These are phyloP conservation scores for Blakeslea trispora DNA, from an alignment of 371 early-diverging fungal genomes.

Conservation along the genomic window DNA sequence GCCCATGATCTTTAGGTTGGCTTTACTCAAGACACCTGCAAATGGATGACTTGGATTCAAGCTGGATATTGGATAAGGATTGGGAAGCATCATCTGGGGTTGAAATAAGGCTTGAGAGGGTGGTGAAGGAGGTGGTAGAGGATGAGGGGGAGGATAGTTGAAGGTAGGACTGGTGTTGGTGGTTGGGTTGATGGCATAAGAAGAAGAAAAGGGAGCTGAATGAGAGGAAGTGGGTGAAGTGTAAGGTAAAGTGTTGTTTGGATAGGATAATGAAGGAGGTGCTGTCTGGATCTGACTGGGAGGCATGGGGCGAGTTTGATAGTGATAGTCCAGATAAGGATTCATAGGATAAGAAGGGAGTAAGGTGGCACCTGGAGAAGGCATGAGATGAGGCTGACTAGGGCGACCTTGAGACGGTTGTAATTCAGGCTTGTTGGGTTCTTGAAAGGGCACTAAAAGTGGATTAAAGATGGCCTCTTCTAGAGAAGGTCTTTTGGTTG, in stretches of 20 bases:
- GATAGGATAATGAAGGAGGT: background rate
- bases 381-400: background rate
- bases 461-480: slow-evolving; percentile 21
- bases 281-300: background rate
- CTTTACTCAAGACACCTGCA: slow-evolving; percentile 67
- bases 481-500: background rate
- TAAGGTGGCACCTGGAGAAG: background rate
- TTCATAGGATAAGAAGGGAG: background rate
- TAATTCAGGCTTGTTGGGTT: slow-evolving; percentile 2
- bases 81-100: background rate
- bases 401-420: background rate
- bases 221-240: too few species aligned
- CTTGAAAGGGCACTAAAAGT: slow-evolving; percentile 17
- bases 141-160: background rate
- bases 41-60: slow-evolving; percentile 36
- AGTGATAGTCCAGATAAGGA: slow-evolving; percentile 3
- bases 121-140: too few species aligned
- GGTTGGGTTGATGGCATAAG: too few species aligned
- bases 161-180: background rate
- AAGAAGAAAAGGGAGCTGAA: too few species aligned
- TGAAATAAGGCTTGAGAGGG: background rate
- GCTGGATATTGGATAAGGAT: background rate
- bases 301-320: too few species aligned
- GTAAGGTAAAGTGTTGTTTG: too few species aligned
- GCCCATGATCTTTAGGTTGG: slow-evolving; percentile 29